These are phyloP conservation scores for Beauveria asiatica DNA, from an alignment of 2,329 filamentous ascomycete genomes.

Conservation along the genomic window DNA sequence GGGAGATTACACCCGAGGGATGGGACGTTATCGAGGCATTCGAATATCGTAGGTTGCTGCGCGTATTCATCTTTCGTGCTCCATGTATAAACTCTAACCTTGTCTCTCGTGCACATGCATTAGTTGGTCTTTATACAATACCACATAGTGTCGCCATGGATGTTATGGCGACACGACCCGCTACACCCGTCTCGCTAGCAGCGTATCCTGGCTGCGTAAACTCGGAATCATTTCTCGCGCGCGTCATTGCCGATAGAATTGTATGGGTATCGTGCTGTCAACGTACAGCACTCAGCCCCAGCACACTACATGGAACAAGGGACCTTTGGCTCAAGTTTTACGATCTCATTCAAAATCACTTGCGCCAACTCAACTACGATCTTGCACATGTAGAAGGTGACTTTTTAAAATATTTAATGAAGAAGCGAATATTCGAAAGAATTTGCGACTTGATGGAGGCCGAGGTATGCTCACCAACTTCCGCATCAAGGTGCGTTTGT, in stretches of 20 bases:
- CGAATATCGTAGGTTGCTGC: conserved; percentile 1
- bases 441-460: conserved; percentile 9
- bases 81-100: neutral
- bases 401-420: neutral
- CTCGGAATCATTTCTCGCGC: conserved; percentile 5
- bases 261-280: conserved; percentile 4
- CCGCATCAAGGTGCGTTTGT: neutral
- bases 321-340: conserved; percentile 2
- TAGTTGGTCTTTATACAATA: neutral
- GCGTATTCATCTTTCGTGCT: neutral
- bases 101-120: neutral
- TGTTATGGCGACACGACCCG: neutral
- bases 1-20: conserved; percentile 1
- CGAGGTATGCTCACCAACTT: neutral
- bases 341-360: neutral
- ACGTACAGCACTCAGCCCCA: neutral
- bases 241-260: conserved; percentile 6
- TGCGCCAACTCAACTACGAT: conserved; percentile 3
- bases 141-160: neutral
- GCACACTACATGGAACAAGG: neutral
- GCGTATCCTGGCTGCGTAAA: conserved; percentile 3
- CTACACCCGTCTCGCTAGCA: neutral
- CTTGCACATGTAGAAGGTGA: neutral
- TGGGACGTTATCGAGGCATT: conserved; percentile 9
- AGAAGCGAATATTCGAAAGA: conserved; percentile 5